Evolutionary conservation across 768 basidiomycete genomes (phyloP), one percentile per base, ranked within the genome.

Genomic region (Mycena leptocephala): DNA sequence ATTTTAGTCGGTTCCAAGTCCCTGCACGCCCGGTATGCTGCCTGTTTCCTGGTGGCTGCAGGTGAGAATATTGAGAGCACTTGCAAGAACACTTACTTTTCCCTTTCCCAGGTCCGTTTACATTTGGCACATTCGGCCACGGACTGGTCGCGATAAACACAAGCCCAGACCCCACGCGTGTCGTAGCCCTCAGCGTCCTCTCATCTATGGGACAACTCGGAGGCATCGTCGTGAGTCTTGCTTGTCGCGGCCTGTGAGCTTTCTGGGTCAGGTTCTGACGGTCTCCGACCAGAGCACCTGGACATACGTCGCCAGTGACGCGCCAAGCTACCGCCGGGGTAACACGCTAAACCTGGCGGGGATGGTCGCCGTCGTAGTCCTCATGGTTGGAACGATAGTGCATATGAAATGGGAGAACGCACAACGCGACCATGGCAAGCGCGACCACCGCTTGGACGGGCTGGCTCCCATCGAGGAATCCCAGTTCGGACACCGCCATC

Each of bases 91-190:
- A 53, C 51, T 53, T 26, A 53, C 51, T 53, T 53, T 53, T 20
- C 63, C 48, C 43, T 26, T 51, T 18, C n/a, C 18, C 51, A 67
- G 66, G 66, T 55, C 24, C 66, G 18, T 67, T 67, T 28, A 20
- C 48, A 30, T 67, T 67, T 39, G 66, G 66, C 35, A n/a, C 35
- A 55, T 53, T 55, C 51, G 39, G 66, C 66, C 66, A 30, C 16
- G 66, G 51, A 35, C 48, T 67, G 28, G 66, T 67, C 51, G 66
- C 66, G 14, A 32, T 67, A 33, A 67, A 67, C 35, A 67, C 66
- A 33, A 32, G 66, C n/a, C 66, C 66, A 67, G 66, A 67, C 66
- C n/a, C 66, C 35, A 67, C 66, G 35, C 51, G 66, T 26, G 66
- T 32, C 37, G 33, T 67, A 51, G 66, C 66, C 51, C 66, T 67